A percentile compares a stretch with the other conserved stretches of the same genome.
These are phyloP conservation scores for Penicillium verhagenii DNA, from an alignment of 495 filamentous ascomycete species.

Conservation along the genomic window DNA sequence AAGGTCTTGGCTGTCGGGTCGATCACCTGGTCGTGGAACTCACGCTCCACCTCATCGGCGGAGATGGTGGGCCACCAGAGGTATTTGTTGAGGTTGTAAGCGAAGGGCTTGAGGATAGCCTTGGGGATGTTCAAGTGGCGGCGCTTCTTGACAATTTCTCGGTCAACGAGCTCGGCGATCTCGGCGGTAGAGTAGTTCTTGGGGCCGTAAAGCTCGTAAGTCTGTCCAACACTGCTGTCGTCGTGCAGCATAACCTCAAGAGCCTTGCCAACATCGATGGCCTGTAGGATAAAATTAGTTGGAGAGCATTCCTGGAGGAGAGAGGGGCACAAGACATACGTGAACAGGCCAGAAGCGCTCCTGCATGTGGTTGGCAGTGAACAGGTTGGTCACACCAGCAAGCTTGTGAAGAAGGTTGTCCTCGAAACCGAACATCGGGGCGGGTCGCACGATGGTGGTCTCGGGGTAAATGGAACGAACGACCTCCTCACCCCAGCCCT, in stretches of 20 bases:
- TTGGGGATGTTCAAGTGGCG: slow-evolving; percentile 92
- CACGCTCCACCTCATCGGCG: slow-evolving; percentile 85
- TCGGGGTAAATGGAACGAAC: slow-evolving; percentile 92
- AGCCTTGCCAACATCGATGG: slow-evolving; percentile 82
- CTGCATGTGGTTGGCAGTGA: slow-evolving; percentile 90
- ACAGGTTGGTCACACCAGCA: slow-evolving; percentile 71
- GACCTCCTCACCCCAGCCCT: slow-evolving; percentile 79
- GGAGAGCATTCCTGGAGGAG: background rate
- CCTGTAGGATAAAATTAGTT: slow-evolving; percentile 45
- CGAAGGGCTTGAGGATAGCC: slow-evolving; percentile 65
- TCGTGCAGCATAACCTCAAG: slow-evolving; percentile 87
- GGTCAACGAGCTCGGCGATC: slow-evolving; percentile 83
- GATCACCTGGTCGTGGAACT: slow-evolving; percentile 93
- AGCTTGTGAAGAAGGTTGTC: slow-evolving; percentile 87
- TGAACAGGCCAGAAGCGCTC: slow-evolving; percentile 91
- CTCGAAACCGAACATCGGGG: slow-evolving; percentile 92
- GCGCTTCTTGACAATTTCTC: slow-evolving; percentile 86
- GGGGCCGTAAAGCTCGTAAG: slow-evolving; percentile 92
- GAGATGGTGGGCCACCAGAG: slow-evolving; percentile 87
- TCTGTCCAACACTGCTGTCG: slow-evolving; percentile 84
- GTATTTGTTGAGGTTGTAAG: slow-evolving; percentile 68
- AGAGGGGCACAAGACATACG: slow-evolving; percentile 49
- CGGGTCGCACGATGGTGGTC: slow-evolving; percentile 94
- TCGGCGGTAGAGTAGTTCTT: slow-evolving; percentile 88
- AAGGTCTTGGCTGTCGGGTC: slow-evolving; percentile 93